Evolutionary conservation across 1,284 basidiomycete species (phyloP), one percentile per base, ranked within the genome.

Genomic region (Ustilago cynodontis): DNA sequence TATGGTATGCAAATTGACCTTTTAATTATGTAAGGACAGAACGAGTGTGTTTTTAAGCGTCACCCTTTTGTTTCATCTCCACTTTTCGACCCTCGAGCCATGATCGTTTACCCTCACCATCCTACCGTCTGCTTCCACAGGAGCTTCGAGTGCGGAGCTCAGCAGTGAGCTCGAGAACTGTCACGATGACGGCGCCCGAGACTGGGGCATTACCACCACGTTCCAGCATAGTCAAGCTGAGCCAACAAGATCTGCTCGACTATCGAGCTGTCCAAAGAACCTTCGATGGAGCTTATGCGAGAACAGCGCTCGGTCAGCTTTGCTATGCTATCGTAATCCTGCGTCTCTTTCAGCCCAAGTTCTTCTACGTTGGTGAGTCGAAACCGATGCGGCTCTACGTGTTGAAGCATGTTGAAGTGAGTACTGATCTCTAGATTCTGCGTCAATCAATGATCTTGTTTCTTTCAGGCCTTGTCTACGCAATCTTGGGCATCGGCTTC

Each of bases 241-340:
- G 70, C 70, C 35, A 72, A 47, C 62, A 61, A 16, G 76, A 78
- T 37, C 50, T 80, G 26, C 58, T 91, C 14, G 92, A 94, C 83
- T 86, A 93, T 24, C 89, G 93, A 22, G 93, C 93, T 0, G 89
- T 92, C 31, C 91, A 92, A 77, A 88, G 93, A 50, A 94, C 93
- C 0, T 93, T 93, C 80, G 89, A 93, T 67, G 93, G 93, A 22
- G 93, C 93, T 26, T 94, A 94, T 82, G 88, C 89, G 33, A 90
- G 93, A 29, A 92, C 91, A 0, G 92, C 92, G 0, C 88, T 94
- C 10, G 90, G 90, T 20, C 90, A 90, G 77, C 88, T 94, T 2
- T 91, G 92, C 0, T 93, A 92, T 81, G 89, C 92, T 6, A 86
- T 93, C 64, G 90, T 92, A 0, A 89, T 94, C 61, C 87, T 94